Evolutionary conservation across 1,139 yeast genomes (phyloP).

Genomic region (Geotrichum macrosporum): DNA sequence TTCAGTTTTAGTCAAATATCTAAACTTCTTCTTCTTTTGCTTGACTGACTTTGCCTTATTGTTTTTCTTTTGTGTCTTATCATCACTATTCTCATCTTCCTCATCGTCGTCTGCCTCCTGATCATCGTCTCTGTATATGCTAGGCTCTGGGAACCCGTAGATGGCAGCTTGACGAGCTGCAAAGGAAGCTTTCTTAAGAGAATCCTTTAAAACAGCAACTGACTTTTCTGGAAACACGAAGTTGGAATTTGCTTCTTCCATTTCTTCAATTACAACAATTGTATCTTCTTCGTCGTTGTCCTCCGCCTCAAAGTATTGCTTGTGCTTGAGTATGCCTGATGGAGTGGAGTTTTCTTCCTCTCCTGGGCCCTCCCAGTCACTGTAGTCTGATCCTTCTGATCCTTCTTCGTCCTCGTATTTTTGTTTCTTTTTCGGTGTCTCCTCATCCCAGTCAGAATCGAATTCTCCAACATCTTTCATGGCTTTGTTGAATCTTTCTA

Average conservation of each 20-base stretch:
- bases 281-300: slow-evolving; percentile 28
- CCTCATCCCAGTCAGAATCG: slow-evolving; percentile 16
- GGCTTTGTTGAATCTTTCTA: slow-evolving; percentile 16
- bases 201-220: slow-evolving; percentile 37
- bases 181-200: slow-evolving; percentile 36
- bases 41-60: slow-evolving; percentile 32
- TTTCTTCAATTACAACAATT: slow-evolving; percentile 6
- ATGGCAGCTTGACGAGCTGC: slow-evolving; percentile 33
- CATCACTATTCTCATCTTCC: slow-evolving; percentile 6
- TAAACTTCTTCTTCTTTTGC: slow-evolving; percentile 70
- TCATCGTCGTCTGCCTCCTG: slow-evolving; percentile 24
- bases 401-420: slow-evolving; percentile 6
- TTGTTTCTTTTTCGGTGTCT: slow-evolving; percentile 1
- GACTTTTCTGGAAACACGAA: slow-evolving; percentile 34
- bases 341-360: slow-evolving; percentile 30
- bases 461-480: slow-evolving; percentile 15
- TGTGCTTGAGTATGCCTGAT: slow-evolving; percentile 58
- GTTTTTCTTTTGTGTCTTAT: slow-evolving; percentile 14
- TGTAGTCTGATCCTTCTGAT: slow-evolving; percentile 23
- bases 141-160: slow-evolving; percentile 25
- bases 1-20: slow-evolving; percentile 77
- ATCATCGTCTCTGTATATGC: slow-evolving; percentile 25
- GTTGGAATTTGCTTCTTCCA: slow-evolving; percentile 26
- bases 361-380: slow-evolving; percentile 39
- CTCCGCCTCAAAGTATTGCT: slow-evolving; percentile 45